phyloP scores from a whole-genome alignment of 2,329 filamentous ascomycete genomes.

The Byssothecium circinans region DNA sequence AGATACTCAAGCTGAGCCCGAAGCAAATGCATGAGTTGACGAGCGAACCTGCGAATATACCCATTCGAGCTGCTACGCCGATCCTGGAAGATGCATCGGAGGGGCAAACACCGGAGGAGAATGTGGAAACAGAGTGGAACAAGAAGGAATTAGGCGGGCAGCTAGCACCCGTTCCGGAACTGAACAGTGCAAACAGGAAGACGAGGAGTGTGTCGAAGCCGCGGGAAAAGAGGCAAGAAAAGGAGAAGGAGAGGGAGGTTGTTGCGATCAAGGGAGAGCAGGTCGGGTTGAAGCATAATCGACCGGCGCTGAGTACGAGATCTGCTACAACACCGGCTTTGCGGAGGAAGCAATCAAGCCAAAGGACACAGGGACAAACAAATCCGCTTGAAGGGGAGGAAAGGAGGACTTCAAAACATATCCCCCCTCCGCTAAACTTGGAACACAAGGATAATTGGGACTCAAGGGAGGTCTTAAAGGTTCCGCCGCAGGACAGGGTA shows the following conservation, averaged over 20 bases:
- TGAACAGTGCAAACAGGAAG: slow-evolving; percentile 15
- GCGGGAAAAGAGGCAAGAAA: slow-evolving; percentile 8
- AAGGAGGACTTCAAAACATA: slow-evolving; percentile 18
- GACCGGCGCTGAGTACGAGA: slow-evolving; percentile 37
- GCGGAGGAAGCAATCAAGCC: slow-evolving; percentile 41
- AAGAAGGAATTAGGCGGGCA: slow-evolving; percentile 23
- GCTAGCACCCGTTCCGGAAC: slow-evolving; percentile 22
- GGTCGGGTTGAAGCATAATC: slow-evolving; percentile 22
- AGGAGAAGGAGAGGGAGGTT: slow-evolving; percentile 17
- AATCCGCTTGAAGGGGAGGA: slow-evolving; percentile 27
- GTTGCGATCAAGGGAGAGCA: slow-evolving; percentile 34
- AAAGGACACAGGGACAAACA: slow-evolving; percentile 18
- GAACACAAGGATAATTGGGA: slow-evolving; percentile 33
- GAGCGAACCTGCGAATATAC: slow-evolving; percentile 57
- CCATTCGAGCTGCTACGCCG: slow-evolving; percentile 48
- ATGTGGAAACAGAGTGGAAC: slow-evolving; percentile 16
- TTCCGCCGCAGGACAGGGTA: slow-evolving; percentile 34
- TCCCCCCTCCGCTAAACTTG: slow-evolving; percentile 39
- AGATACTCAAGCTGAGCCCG: slow-evolving; percentile 56
- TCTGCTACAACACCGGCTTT: slow-evolving; percentile 43
- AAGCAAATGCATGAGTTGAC: slow-evolving; percentile 59
- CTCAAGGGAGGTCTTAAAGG: slow-evolving; percentile 25
- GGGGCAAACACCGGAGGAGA: slow-evolving; percentile 19
- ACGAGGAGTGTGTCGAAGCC: slow-evolving; percentile 10
- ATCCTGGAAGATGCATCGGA: slow-evolving; percentile 41